Percentiles rank a stretch among this genome's conserved stretches.
Conservation (phyloP, 345 rosid genomes). For the Physaria fendleri region DNA sequence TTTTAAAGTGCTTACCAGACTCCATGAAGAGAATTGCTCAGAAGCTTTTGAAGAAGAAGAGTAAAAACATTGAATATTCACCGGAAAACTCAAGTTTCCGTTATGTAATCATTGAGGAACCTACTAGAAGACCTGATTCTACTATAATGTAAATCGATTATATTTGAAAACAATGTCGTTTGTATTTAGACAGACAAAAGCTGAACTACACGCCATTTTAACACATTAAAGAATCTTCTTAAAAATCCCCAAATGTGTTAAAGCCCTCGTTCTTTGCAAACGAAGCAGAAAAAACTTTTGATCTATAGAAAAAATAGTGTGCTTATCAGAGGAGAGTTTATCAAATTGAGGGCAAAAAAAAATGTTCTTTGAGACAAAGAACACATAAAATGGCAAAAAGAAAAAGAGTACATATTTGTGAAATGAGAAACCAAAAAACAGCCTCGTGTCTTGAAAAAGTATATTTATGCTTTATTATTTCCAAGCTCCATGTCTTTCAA, state of each 20-base stretch:
- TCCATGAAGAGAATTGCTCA: constrained; percentile 37
- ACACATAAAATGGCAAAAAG: background rate
- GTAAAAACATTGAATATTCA: constrained; percentile 40
- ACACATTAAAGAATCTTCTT: background rate
- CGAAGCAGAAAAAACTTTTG: background rate
- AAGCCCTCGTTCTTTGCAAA: background rate
- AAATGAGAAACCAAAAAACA: background rate
- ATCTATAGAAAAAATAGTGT: constrained; percentile 7
- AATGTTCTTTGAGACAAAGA: constrained; percentile 14
- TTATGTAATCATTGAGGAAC: constrained; percentile 46
- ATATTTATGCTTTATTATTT: constrained; percentile 41
- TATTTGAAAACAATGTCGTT: constrained; percentile 6
- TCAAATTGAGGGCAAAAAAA: background rate
- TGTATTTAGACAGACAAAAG: background rate
- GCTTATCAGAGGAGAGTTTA: constrained; percentile 16
- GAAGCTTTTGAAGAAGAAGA: constrained; percentile 39
- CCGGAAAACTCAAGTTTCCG: constrained; percentile 62
- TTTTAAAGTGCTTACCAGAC: constrained; percentile 43
- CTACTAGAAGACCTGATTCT: constrained; percentile 4
- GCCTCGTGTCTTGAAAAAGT: constrained; percentile 4
- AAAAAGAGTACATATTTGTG: background rate
- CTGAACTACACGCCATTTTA: constrained; percentile 16
- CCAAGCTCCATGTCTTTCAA: constrained; percentile 65
- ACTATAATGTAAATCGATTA: background rate
- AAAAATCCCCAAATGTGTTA: background rate